Conservation (phyloP, 1,284 basidiomycete genomes). For the Sanghuangporus weigelae region DNA sequence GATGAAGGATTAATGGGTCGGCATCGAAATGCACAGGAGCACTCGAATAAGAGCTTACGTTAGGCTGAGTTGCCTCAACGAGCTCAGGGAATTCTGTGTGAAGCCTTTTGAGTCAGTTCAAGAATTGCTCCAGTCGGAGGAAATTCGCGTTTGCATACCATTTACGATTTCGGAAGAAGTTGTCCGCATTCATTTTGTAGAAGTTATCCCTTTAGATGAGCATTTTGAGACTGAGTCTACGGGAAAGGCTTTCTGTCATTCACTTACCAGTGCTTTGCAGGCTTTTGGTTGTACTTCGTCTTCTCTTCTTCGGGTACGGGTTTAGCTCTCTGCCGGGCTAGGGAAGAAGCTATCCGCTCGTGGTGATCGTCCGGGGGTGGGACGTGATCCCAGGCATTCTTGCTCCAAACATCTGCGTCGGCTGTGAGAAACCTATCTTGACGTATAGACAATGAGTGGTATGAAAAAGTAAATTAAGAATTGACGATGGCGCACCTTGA, state of each 20-base stretch:
- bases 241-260: not conserved
- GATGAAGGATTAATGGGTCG: constrained; percentile 8
- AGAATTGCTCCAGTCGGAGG: not conserved
- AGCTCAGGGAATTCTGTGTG: constrained; percentile 90
- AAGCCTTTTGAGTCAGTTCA: constrained; percentile 46
- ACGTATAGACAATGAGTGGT: constrained; percentile 8
- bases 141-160: constrained; percentile 43
- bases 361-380: constrained; percentile 76
- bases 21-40: not conserved
- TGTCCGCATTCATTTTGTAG: constrained; percentile 76
- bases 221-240: not conserved
- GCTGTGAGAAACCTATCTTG: constrained; percentile 54
- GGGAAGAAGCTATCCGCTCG: constrained; percentile 60
- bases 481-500: constrained; percentile 42
- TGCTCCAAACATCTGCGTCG: constrained; percentile 61
- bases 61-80: constrained; percentile 58
- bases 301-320: constrained; percentile 69
- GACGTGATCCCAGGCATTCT: constrained; percentile 89
- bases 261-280: constrained; percentile 62
- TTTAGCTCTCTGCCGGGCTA: constrained; percentile 59
- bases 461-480: not conserved
- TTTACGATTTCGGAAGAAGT: constrained; percentile 91
- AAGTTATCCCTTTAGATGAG: constrained; percentile 74
- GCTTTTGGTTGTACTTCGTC: constrained; percentile 67
- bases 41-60: constrained; percentile 38